Evolutionary conservation across 176 grass and related monocot genomes (phyloP), one percentile per base, ranked within the genome.

Genomic region (Aegilops longissima): DNA sequence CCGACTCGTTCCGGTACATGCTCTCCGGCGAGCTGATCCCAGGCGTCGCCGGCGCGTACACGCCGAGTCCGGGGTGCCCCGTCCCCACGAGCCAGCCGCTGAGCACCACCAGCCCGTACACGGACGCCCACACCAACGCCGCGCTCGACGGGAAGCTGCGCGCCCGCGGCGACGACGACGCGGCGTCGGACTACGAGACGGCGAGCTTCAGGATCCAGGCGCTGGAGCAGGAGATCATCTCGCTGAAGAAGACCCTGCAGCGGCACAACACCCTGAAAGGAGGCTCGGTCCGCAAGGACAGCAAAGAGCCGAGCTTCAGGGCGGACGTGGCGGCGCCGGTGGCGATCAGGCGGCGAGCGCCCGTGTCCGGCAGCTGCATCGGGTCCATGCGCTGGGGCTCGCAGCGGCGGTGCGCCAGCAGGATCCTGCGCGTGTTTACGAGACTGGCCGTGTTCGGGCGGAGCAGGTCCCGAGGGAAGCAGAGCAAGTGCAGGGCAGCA

Each of bases 151-250:
- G 80, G 39, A 83, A 79, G 70, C 82, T 90, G n/a, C 77, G 66
- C 70, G 83, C 34, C 67, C 66, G 52, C 61, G 73, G 54, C 54
- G 54, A 59, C 7, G 54, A 76, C 13, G 66, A 79, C 61, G 75
- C 71, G 12, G 66, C 85, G 40, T 89, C 81, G 39, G 93, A 92
- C 30, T 91, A 95, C 64, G 92, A 95, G 80, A 88, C 92, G 14
- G 86, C 92, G 20, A 98, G 93, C 85, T 94, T 95, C 85, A 82
- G 96, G 64, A 93, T 98, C 80, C 91, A 98, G 77, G 92, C 84
- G 44, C 88, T 98, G 54, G 93, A 98, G 88, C 79, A 92, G 84
- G 93, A 98, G 88, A 87, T 95, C 65, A 59, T 92, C 27, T 89
- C 96, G 51, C 68, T 95, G 75, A 98, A 98, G 81, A 86, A 88